Base-by-base conservation (phyloP, 331 rosid species). In the Dryas integrifolia region DNA sequence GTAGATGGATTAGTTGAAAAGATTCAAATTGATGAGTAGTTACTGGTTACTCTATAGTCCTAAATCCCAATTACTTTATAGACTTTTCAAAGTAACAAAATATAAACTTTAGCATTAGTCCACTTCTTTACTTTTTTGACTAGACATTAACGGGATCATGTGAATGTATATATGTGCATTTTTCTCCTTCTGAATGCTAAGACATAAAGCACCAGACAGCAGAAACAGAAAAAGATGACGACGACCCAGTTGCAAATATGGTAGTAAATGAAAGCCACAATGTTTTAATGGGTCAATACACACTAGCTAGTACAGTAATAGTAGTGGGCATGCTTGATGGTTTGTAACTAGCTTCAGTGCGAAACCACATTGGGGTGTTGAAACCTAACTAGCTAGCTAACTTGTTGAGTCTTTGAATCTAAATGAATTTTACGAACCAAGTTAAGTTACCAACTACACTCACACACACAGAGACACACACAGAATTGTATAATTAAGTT, bases 61-160 rank as follows among this genome's bases (percentile, higher is more conserved):
- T 2, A 30, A 30, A 30, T 1, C 35, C 35, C 35, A 30, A 30
- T 30, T 30, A 30, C 35, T 30, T 53, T 18, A 0, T 62, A 41
- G 35, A 62, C 2, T 15, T 8, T 41, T 41, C 67, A 62, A 62
- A 62, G 67, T 62, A 41, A 62, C 50, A 40, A 1, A 13, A 5
- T 40, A 30, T 60, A 59, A 30, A 44, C 45, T 30, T 30, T 30
- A 30, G 65, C 18, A 35, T 59, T 44, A 44, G 48, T 44, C 48
- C 48, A 5, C 48, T 44, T 44, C 48, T 14, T 38, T 14, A 24
- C 30, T 0, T 40, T 62, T 4, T n/a, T 5, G 67, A 62, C 67
- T 16, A 30, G 48, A 62, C 49, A 62, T 62, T 40, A 7, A 40
- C 49, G 48, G 67, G 67, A 62, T 49, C 67, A 41, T 62, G 3